phyloP scores from a whole-genome alignment of 768 basidiomycete species.

The Pleurotus salmoneostramineus region DNA sequence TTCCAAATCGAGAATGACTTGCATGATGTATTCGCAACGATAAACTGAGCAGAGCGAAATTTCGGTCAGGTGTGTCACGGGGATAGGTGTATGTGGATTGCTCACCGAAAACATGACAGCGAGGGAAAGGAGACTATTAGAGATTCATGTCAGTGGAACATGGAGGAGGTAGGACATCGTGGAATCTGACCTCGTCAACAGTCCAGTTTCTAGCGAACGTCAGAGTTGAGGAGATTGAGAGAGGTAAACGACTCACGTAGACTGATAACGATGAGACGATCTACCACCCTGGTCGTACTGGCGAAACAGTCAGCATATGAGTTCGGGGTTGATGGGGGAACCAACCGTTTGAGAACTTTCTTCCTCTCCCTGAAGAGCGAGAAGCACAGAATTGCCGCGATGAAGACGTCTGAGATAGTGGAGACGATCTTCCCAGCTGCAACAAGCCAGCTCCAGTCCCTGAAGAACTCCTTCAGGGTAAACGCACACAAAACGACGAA shows the following conservation, averaged over 20 bases:
- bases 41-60: not conserved
- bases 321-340: not conserved
- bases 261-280: constrained; percentile 10
- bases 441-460: constrained; percentile 25
- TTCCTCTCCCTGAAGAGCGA: constrained; percentile 20
- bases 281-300: constrained; percentile 7
- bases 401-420: constrained; percentile 23
- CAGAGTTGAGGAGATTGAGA: not conserved
- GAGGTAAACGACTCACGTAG: constrained; percentile 2
- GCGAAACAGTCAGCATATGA: not conserved
- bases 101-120: not conserved
- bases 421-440: constrained; percentile 22
- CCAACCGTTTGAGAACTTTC: constrained; percentile 12
- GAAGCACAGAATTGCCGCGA: constrained; percentile 26
- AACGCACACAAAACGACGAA: constrained; percentile 17
- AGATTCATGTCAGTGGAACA: not conserved
- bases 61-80: not conserved
- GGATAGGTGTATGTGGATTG: not conserved
- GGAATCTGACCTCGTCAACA: constrained; percentile 9
- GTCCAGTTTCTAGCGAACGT: constrained; percentile 8
- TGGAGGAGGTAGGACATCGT: not conserved
- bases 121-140: not conserved
- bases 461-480: constrained; percentile 12
- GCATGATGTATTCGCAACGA: not conserved
- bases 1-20: not conserved